Evolutionary conservation across 805 yeast species (phyloP), one percentile per base, ranked within the genome.

Genomic region (Kluyveromyces dobzhanskii): DNA sequence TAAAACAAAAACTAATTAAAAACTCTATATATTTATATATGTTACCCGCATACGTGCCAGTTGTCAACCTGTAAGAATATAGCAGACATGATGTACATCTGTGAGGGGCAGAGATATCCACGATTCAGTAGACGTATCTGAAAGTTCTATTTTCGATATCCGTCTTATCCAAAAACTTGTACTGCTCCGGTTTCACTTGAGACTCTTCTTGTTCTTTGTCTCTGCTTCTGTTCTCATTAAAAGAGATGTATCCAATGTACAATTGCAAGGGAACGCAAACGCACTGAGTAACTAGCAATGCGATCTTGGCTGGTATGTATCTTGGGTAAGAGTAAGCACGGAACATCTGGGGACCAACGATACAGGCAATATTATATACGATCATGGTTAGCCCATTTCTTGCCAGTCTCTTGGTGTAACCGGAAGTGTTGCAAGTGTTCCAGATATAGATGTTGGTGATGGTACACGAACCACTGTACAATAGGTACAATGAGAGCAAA

Each of bases 291-390:
- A 69, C 74, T 39, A 78, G 54, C 33, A 77, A 59, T 0, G 77
- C 70, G 24, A 75, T 68, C 48, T 77, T 76, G 7, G 84, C 85
- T 8, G 78, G 70, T 12, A 57, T 62, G 47, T 76, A 79, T 12
- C 62, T 56, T 23, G 83, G 83, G 10, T 72, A 68, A 40, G 73
- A 67, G 13, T 62, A 46, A 0, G 64, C 65, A 45, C 73, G 69
- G 57, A 78, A 78, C 48, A 76, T 59, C 48, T 78, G 82, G 3
- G 86, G 84, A 0, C 83, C 85, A 35, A 76, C 64, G 43, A 81
- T 59, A 47, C 78, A 70, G 6, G 79, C 75, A 17, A 76, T 56
- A 9, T 77, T 74, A 50, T 75, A 76, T n/a, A 70, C 73, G 38
- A 76, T 62, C 76, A 76, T 70, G 0, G 77, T 75, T 17, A 70